phyloP scores from a whole-genome alignment of 164 flowering plant species.

The Magnolia officinalis region DNA sequence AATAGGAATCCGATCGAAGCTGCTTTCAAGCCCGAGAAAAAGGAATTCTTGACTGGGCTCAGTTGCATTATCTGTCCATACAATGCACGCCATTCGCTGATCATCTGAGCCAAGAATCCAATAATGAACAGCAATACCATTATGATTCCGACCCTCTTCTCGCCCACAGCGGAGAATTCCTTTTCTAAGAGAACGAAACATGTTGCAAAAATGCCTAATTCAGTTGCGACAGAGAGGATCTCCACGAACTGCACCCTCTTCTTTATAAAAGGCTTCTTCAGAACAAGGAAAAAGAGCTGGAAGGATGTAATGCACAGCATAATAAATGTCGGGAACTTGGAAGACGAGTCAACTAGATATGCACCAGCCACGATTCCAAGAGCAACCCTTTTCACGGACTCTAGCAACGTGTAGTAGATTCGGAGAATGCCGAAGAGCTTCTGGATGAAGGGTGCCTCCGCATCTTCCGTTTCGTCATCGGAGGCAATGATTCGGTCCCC shows the following conservation, averaged over 20 bases:
- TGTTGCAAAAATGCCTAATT: slow-evolving; percentile 56
- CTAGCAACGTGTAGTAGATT: slow-evolving; percentile 79
- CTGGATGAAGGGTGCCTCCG: slow-evolving; percentile 89
- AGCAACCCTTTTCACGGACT: slow-evolving; percentile 49
- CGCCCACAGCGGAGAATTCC: slow-evolving; percentile 33
- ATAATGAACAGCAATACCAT: slow-evolving; percentile 61
- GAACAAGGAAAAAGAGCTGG: slow-evolving; percentile 84
- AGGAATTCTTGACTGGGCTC: slow-evolving; percentile 36
- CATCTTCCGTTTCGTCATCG: slow-evolving; percentile 97
- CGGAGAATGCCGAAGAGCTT: slow-evolving; percentile 85
- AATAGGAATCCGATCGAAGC: slow-evolving; percentile 50
- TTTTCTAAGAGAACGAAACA: slow-evolving; percentile 44
- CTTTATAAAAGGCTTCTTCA: slow-evolving; percentile 95
- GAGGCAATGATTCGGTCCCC: slow-evolving; percentile 70
- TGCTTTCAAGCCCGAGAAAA: slow-evolving; percentile 49
- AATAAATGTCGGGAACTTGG: slow-evolving; percentile 46
- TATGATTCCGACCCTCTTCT: slow-evolving; percentile 50
- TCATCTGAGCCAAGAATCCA: slow-evolving; percentile 48
- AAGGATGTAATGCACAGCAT: slow-evolving; percentile 62
- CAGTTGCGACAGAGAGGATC: slow-evolving; percentile 60
- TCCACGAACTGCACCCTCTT: slow-evolving; percentile 85
- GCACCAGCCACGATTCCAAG: slow-evolving; percentile 70
- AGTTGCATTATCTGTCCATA: slow-evolving; percentile 43
- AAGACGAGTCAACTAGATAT: slow-evolving; percentile 33
- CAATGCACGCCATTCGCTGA: slow-evolving; percentile 66